Evolutionary conservation across 192 early-diverging fungal species (phyloP).

Genomic region (Linnemannia schmuckeri): DNA sequence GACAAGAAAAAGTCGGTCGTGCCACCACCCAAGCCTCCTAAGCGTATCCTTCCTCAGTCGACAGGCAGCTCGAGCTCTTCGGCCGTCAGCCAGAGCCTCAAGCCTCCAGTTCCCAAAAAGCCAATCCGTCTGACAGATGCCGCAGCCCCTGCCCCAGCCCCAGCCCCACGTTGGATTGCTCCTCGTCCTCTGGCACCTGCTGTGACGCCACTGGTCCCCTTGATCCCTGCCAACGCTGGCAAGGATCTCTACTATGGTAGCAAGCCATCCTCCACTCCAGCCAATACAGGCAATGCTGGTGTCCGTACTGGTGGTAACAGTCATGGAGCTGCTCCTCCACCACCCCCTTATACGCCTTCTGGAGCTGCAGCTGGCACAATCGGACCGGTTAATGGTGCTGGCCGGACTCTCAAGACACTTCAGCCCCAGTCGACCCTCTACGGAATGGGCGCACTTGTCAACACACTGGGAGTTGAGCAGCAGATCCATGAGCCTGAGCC

Average conservation of each 20-base stretch:
- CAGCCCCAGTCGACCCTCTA: constrained; percentile 42
- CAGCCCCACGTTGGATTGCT: constrained; percentile 42
- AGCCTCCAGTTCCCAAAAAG: constrained; percentile 52
- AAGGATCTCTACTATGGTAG: constrained; percentile 19
- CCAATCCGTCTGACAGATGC: constrained; percentile 29
- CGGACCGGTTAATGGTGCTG: neutral
- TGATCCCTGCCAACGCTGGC: constrained; percentile 14
- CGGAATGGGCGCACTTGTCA: constrained; percentile 44
- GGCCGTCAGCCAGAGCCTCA: constrained; percentile 30
- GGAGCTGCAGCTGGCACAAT: neutral
- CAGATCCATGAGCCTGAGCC: constrained; percentile 27
- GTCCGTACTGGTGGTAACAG: neutral
- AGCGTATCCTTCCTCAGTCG: constrained; percentile 46
- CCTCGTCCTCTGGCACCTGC: constrained; percentile 26
- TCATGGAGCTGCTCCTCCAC: neutral
- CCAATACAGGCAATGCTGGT: neutral
- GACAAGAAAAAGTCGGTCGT: constrained; percentile 16
- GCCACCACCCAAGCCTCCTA: constrained; percentile 49
- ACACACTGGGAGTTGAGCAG: constrained; percentile 46
- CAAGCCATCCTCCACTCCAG: neutral
- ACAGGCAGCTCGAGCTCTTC: constrained; percentile 56
- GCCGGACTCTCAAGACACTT: constrained; percentile 25
- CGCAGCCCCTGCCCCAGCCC: neutral
- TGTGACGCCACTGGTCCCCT: constrained; percentile 1
- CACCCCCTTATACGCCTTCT: neutral